phyloP scores from a whole-genome alignment of 805 yeast genomes.

The Kuraishia cidri region DNA sequence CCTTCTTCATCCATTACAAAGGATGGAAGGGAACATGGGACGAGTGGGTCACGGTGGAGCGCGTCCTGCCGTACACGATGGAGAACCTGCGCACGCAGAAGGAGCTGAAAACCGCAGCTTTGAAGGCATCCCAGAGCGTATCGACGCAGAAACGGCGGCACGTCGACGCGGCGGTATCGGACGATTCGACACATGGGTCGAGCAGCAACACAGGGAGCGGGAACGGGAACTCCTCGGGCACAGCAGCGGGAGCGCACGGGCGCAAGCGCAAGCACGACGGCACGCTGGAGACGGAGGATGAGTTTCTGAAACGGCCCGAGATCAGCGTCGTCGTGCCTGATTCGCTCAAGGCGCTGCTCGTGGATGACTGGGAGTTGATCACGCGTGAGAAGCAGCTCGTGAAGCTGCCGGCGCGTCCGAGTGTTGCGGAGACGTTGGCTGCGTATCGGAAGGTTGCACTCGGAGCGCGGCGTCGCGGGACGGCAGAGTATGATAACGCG shows the following conservation, averaged over 20 bases:
- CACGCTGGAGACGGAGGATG: conserved; percentile 16
- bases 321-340: conserved; percentile 54
- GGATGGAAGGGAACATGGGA: conserved; percentile 98
- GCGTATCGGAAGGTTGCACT: conserved; percentile 30
- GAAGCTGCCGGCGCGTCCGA: conserved; percentile 48
- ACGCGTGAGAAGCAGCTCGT: conserved; percentile 74
- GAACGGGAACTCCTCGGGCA: background rate
- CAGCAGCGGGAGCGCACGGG: background rate
- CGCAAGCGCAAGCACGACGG: conserved; percentile 3
- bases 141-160: conserved; percentile 1
- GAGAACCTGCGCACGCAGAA: conserved; percentile 61
- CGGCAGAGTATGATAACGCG: conserved; percentile 35
- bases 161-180: too few relatives aligned
- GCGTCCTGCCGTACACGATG: conserved; percentile 60
- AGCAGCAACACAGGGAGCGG: too few relatives aligned
- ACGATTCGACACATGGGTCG: too few relatives aligned
- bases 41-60: conserved; percentile 77
- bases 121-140: conserved; percentile 11
- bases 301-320: conserved; percentile 29
- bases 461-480: conserved; percentile 36
- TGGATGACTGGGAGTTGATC: conserved; percentile 89
- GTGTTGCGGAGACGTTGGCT: conserved; percentile 43
- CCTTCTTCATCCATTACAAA: conserved; percentile 76
- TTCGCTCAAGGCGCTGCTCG: conserved; percentile 58
- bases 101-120: conserved; percentile 42